phyloP scores from a whole-genome alignment of 306 rosid genomes.

The Trifolium dubium region DNA sequence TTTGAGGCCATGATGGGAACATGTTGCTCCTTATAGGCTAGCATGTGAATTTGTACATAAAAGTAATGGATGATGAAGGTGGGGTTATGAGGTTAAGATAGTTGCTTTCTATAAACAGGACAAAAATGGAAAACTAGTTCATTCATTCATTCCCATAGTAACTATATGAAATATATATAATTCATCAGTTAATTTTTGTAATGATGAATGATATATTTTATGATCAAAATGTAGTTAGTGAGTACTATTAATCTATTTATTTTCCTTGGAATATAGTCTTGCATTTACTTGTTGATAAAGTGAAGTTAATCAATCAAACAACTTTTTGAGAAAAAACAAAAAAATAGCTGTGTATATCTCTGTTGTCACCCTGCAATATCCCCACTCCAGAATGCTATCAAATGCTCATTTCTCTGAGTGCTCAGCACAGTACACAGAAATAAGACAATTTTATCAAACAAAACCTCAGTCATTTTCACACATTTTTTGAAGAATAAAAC shows the following conservation, averaged over 20 bases:
- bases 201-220: constrained; percentile 32
- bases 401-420: constrained; percentile 24
- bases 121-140: not conserved
- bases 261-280: constrained; percentile 44
- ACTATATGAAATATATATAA: constrained; percentile 38
- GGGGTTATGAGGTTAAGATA: not conserved
- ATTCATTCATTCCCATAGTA: constrained; percentile 44
- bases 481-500: not conserved
- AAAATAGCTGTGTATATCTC: constrained; percentile 44
- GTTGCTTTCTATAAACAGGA: constrained; percentile 22
- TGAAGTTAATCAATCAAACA: constrained; percentile 48
- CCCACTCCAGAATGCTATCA: constrained; percentile 18
- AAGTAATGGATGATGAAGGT: constrained; percentile 15
- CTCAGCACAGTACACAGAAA: constrained; percentile 4
- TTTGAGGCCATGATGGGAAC: constrained; percentile 45
- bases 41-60: constrained; percentile 49
- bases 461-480: no score
- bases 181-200: not conserved
- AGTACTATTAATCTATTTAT: not conserved
- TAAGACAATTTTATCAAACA: not conserved
- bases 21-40: constrained; percentile 47
- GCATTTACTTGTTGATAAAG: constrained; percentile 47
- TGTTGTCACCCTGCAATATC: constrained; percentile 32
- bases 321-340: constrained; percentile 38
- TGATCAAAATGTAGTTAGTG: not conserved